Percentiles rank a stretch among this genome's conserved stretches.
phyloP scores from a whole-genome alignment of 768 basidiomycete species.

The Collybia nuda region DNA sequence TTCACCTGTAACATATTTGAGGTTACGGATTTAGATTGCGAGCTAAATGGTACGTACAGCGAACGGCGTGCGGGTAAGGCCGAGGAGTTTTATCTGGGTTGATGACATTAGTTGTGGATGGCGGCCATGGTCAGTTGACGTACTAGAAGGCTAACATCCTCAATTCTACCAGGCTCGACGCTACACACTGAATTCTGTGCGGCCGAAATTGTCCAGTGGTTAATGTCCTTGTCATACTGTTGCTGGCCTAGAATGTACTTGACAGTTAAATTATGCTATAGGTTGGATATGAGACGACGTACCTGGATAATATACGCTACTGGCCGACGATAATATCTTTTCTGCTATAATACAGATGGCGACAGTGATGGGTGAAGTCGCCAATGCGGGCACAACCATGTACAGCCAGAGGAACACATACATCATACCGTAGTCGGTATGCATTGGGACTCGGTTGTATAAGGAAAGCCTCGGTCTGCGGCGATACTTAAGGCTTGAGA shows the following conservation, averaged over 20 bases:
- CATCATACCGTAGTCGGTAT: too few relatives aligned
- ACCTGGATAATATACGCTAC: too few relatives aligned
- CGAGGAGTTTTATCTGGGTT: conserved; percentile 46
- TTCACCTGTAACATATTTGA: conserved; percentile 23
- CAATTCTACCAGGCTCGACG: conserved; percentile 55
- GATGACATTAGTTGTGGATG: neutral
- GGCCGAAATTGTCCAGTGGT: conserved; percentile 54
- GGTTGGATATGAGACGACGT: too few relatives aligned
- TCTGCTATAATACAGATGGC: too few relatives aligned
- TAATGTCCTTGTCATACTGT: conserved; percentile 39
- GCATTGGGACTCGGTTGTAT: neutral
- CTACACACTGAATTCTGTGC: conserved; percentile 45
- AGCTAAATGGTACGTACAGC: conserved; percentile 33
- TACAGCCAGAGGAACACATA: too few relatives aligned
- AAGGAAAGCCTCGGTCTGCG: neutral
- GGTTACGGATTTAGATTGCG: too few relatives aligned
- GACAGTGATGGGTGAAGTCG: too few relatives aligned
- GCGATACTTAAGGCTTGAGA: too few relatives aligned
- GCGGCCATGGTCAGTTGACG: conserved; percentile 6
- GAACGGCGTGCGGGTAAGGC: conserved; percentile 45
- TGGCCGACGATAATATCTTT: too few relatives aligned
- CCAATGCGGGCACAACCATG: too few relatives aligned
- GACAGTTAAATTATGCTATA: neutral
- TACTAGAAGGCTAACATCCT: conserved; percentile 53
- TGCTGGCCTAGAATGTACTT: conserved; percentile 13